Conservation (phyloP, 257 asterid species). For the Paulownia fortunei region DNA sequence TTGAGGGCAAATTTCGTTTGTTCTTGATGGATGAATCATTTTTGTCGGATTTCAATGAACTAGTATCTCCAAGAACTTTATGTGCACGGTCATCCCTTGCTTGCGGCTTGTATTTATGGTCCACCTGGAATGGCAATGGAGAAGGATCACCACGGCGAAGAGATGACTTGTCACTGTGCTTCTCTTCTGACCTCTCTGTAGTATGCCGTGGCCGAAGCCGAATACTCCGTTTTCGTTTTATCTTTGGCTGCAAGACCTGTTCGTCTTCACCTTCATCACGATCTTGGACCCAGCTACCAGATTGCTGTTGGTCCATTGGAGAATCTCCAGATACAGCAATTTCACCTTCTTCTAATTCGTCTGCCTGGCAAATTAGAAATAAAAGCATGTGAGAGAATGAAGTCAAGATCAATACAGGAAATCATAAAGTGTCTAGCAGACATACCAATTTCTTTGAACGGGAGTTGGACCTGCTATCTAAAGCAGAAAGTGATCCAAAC, state of each 20-base stretch:
- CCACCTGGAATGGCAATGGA: slow-evolving; percentile 65
- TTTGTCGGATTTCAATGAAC: slow-evolving; percentile 53
- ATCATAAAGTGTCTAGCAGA: slow-evolving; percentile 13
- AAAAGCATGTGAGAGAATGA: slow-evolving; percentile 26
- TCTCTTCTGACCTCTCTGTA: slow-evolving; percentile 72
- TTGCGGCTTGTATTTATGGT: slow-evolving; percentile 61
- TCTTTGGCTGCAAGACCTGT: slow-evolving; percentile 95
- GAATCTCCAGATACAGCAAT: slow-evolving; percentile 93
- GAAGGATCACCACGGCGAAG: slow-evolving; percentile 65
- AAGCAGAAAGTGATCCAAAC: slow-evolving; percentile 97
- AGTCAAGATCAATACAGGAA: background rate
- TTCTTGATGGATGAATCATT: slow-evolving; percentile 59
- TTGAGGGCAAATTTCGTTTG: slow-evolving; percentile 59
- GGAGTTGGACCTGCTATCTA: slow-evolving; percentile 86
- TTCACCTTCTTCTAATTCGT: slow-evolving; percentile 96
- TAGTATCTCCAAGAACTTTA: slow-evolving; percentile 59
- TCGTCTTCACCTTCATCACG: slow-evolving; percentile 98
- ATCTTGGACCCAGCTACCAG: slow-evolving; percentile 98
- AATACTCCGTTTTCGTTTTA: slow-evolving; percentile 90
- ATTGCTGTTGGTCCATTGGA: slow-evolving; percentile 85
- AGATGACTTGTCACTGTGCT: slow-evolving; percentile 60
- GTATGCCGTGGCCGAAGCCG: slow-evolving; percentile 81
- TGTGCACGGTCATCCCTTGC: slow-evolving; percentile 59
- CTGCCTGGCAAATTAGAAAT: slow-evolving; percentile 55
- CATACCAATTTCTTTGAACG: slow-evolving; percentile 81